Evolutionary conservation across 2,329 filamentous ascomycete species (phyloP).

Genomic region (Aureobasidium vineae): DNA sequence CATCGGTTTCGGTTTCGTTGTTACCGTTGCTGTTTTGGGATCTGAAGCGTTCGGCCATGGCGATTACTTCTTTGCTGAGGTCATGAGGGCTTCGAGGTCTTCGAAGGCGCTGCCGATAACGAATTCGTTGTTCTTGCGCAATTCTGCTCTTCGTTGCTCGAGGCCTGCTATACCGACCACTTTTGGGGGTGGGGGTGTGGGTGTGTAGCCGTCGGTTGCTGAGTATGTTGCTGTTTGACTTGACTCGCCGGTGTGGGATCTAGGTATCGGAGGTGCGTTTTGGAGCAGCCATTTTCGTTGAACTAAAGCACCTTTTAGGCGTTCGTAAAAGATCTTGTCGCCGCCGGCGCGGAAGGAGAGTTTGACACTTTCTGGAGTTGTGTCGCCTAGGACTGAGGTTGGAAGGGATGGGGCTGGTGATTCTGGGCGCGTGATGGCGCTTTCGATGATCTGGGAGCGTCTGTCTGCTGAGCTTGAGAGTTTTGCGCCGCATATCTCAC

Average conservation of each 20-base stretch:
- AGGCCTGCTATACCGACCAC: slow-evolving; percentile 88
- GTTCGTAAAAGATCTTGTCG: slow-evolving; percentile 84
- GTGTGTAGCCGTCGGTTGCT: slow-evolving; percentile 36
- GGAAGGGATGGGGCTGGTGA: slow-evolving; percentile 73
- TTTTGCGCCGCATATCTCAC: slow-evolving; percentile 86
- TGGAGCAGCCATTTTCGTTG: slow-evolving; percentile 96
- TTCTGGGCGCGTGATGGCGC: slow-evolving; percentile 55
- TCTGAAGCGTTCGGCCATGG: slow-evolving; percentile 84
- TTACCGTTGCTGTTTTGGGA: slow-evolving; percentile 61
- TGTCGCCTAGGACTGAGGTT: slow-evolving; percentile 45
- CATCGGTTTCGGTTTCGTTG: slow-evolving; percentile 56
- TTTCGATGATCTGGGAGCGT: slow-evolving; percentile 43
- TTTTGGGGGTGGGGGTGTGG: slow-evolving; percentile 45
- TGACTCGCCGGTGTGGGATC: slow-evolving; percentile 30
- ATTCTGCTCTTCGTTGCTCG: slow-evolving; percentile 78
- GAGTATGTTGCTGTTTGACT: slow-evolving; percentile 32
- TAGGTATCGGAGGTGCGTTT: slow-evolving; percentile 82
- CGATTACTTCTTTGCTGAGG: slow-evolving; percentile 95
- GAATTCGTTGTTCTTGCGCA: slow-evolving; percentile 87
- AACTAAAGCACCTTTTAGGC: slow-evolving; percentile 80
- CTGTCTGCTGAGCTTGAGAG: slow-evolving; percentile 56
- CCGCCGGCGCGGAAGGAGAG: slow-evolving; percentile 88
- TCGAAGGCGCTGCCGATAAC: slow-evolving; percentile 94
- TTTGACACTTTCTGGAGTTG: slow-evolving; percentile 75
- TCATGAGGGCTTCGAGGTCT: slow-evolving; percentile 94